Evolutionary conservation across 192 early-diverging fungal genomes (phyloP).

Genomic region (Obelidium mucronatum): DNA sequence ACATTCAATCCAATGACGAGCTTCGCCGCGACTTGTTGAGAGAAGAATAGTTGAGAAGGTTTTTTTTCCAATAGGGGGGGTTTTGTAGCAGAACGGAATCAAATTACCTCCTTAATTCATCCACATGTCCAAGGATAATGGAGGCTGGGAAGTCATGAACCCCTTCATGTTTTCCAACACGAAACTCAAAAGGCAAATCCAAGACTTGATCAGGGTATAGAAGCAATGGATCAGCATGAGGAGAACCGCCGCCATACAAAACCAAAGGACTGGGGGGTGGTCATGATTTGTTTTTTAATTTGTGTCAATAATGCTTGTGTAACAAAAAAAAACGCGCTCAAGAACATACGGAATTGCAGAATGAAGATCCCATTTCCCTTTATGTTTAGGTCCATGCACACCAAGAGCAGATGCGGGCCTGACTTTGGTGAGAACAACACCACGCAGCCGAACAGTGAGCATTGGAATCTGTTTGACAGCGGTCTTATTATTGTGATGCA

Average conservation of each 20-base stretch:
- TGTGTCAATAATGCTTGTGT: background rate
- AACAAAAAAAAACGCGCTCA: background rate
- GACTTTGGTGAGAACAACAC: conserved; percentile 24
- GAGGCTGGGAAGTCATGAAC: conserved; percentile 28
- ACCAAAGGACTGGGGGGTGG: conserved; percentile 20
- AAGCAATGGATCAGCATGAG: background rate
- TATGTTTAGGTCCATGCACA: conserved; percentile 20
- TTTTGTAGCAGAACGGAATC: background rate
- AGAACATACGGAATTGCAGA: background rate
- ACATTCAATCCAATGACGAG: conserved; percentile 34
- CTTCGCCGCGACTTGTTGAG: conserved; percentile 29
- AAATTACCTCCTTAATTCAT: conserved; percentile 20
- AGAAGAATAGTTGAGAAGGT: too few species aligned
- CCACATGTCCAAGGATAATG: conserved; percentile 18
- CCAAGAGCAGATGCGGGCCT: background rate
- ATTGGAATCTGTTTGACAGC: conserved; percentile 13
- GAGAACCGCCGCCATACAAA: conserved; percentile 24
- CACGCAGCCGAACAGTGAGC: conserved; percentile 22
- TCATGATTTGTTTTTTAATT: background rate
- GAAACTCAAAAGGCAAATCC: conserved; percentile 34
- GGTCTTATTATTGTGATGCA: conserved; percentile 23
- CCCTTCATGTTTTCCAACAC: conserved; percentile 31
- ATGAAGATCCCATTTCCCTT: conserved; percentile 24
- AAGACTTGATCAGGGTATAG: conserved; percentile 2
- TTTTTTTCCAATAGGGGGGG: too few species aligned